Conservation (phyloP, 2,329 filamentous ascomycete genomes). For the Blumeriella jaapii region DNA sequence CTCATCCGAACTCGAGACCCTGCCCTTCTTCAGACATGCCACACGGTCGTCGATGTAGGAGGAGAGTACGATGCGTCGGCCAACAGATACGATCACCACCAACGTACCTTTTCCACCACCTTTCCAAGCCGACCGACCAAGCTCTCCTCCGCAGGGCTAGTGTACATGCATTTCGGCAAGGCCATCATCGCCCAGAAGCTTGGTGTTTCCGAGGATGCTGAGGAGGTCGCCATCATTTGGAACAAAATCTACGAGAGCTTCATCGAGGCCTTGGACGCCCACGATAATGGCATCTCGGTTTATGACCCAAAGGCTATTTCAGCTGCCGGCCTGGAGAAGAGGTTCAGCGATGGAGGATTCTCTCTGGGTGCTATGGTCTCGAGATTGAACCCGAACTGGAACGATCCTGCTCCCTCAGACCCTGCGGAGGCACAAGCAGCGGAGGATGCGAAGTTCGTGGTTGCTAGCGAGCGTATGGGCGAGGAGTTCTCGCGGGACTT, state of each 20-base stretch:
- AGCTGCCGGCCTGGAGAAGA: constrained; percentile 64
- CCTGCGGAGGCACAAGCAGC: constrained; percentile 51
- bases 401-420: constrained; percentile 47
- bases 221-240: constrained; percentile 66
- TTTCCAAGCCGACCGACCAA: constrained; percentile 81
- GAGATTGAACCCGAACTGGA: constrained; percentile 71
- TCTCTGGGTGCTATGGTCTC: constrained; percentile 74
- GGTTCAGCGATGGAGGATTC: constrained; percentile 74
- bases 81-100: constrained; percentile 93
- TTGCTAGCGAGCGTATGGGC: constrained; percentile 74
- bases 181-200: constrained; percentile 64
- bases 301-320: constrained; percentile 64
- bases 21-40: constrained; percentile 63
- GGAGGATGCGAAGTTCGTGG: constrained; percentile 71
- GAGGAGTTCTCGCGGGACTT: constrained; percentile 78
- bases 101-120: constrained; percentile 75
- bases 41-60: constrained; percentile 96
- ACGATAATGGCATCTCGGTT: constrained; percentile 86
- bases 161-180: constrained; percentile 91
- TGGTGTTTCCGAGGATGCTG: constrained; percentile 45
- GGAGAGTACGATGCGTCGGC: constrained; percentile 72
- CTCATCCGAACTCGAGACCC: constrained; percentile 86
- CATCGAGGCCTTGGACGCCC: constrained; percentile 90
- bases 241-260: constrained; percentile 87
- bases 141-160: constrained; percentile 84